phyloP scores from a whole-genome alignment of 2,329 filamentous ascomycete genomes.

The Trichophyton simii region DNA sequence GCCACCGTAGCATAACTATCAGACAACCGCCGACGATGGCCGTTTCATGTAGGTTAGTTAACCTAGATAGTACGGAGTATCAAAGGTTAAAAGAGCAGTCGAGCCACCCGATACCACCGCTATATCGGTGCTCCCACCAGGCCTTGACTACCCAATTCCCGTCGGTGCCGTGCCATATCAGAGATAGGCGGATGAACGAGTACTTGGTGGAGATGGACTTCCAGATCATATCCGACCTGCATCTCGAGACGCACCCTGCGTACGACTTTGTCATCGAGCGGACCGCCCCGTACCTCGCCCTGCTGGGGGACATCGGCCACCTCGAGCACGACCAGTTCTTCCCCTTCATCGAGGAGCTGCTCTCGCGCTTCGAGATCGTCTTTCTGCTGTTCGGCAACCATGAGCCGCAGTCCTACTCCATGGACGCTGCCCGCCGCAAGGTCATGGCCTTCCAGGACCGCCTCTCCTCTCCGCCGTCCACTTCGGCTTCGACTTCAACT shows the following conservation, averaged over 20 bases:
- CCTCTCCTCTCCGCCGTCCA: not conserved
- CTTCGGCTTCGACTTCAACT: no score
- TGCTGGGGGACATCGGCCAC: constrained; percentile 43
- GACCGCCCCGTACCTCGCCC: constrained; percentile 36
- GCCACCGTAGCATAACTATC: no score
- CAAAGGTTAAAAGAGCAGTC: no score
- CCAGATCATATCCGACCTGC: constrained; percentile 43
- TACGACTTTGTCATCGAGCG: constrained; percentile 39
- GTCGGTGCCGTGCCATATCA: no score
- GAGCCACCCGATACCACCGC: no score
- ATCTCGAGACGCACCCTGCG: constrained; percentile 36
- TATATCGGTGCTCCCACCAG: no score
- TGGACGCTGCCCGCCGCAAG: constrained; percentile 10
- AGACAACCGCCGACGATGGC: no score
- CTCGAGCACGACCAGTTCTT: constrained; percentile 23
- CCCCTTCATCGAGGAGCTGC: constrained; percentile 35
- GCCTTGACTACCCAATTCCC: no score
- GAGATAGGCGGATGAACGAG: no score
- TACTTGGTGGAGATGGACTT: constrained; percentile 4
- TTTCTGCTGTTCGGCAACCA: constrained; percentile 44
- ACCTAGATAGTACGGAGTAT: no score
- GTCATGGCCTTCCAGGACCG: constrained; percentile 12
- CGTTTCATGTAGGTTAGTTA: no score
- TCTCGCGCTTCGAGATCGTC: constrained; percentile 34
- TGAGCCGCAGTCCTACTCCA: constrained; percentile 32